Percentiles rank a stretch among this genome's conserved stretches.
Evolutionary conservation across 305 asterid species (phyloP).

Genomic region (Salvia sclarea): DNA sequence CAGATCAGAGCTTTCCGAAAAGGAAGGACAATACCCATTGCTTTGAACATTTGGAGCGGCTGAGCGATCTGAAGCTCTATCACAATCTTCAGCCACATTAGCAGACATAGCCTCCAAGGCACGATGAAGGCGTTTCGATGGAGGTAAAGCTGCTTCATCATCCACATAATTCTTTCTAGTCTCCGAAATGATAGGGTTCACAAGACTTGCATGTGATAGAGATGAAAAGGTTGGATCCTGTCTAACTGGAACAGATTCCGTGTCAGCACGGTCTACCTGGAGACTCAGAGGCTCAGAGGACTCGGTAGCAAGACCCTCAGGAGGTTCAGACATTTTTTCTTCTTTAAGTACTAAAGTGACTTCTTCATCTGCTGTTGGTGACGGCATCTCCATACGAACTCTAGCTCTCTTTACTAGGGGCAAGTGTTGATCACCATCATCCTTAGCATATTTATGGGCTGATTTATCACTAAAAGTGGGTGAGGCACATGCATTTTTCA

Average conservation of each 20-base stretch:
- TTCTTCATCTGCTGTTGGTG: slow-evolving; percentile 48
- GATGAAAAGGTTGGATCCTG: slow-evolving; percentile 41
- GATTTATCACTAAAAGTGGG: slow-evolving; percentile 50
- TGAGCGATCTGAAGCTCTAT: slow-evolving; percentile 47
- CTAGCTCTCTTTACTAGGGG: slow-evolving; percentile 95
- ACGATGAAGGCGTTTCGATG: slow-evolving; percentile 90
- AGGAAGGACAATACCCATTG: slow-evolving; percentile 45
- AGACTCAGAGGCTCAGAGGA: slow-evolving; percentile 38
- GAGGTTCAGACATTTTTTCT: slow-evolving; percentile 47
- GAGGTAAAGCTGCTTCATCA: slow-evolving; percentile 93
- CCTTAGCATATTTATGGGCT: slow-evolving; percentile 47
- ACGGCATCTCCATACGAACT: slow-evolving; percentile 77
- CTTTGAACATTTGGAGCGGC: slow-evolving; percentile 40
- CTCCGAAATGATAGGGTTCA: slow-evolving; percentile 56
- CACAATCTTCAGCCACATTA: slow-evolving; percentile 71
- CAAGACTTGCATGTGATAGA: slow-evolving; percentile 42
- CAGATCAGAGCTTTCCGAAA: slow-evolving; percentile 40
- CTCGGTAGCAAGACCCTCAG: slow-evolving; percentile 44
- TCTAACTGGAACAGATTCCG: slow-evolving; percentile 36
- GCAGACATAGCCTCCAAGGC: slow-evolving; percentile 98
- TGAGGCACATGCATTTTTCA: slow-evolving; percentile 41
- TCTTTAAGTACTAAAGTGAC: slow-evolving; percentile 44
- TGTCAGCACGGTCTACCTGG: slow-evolving; percentile 50
- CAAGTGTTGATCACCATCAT: slow-evolving; percentile 85
- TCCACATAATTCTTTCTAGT: slow-evolving; percentile 55